A percentile compares a stretch with the other conserved stretches of the same genome.
These are phyloP conservation scores for Lodderomyces orthopsilosis DNA, from an alignment of 1,139 yeast species.

Conservation along the genomic window DNA sequence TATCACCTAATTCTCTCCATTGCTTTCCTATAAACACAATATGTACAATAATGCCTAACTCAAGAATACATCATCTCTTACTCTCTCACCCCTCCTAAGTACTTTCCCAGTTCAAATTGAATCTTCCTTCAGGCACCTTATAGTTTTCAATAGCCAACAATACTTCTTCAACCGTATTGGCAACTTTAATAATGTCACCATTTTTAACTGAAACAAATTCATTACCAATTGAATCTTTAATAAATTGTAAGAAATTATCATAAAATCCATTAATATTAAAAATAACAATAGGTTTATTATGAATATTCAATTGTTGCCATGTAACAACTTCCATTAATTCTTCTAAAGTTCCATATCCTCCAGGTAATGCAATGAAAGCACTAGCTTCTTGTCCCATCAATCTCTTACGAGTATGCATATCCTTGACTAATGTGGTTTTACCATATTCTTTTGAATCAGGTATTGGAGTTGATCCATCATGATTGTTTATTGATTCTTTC, in stretches of 20 bases:
- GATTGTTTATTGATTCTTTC: conserved; percentile 45
- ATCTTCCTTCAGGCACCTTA: conserved; percentile 70
- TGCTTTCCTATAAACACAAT: not conserved
- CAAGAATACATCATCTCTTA: too few species aligned
- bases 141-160: conserved; percentile 59
- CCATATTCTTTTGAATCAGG: conserved; percentile 66
- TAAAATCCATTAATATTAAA: conserved; percentile 80
- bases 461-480: conserved; percentile 62
- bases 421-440: conserved; percentile 74
- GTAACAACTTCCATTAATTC: conserved; percentile 89
- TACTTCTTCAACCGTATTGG: conserved; percentile 65
- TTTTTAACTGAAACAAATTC: conserved; percentile 72
- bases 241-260: conserved; percentile 63
- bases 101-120: conserved; percentile 66
- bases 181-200: conserved; percentile 68
- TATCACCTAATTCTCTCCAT: not conserved
- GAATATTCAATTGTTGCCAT: conserved; percentile 85
- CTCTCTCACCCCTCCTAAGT: conserved; percentile 24
- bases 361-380: conserved; percentile 88
- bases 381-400: conserved; percentile 86
- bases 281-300: conserved; percentile 73
- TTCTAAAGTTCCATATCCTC: conserved; percentile 89
- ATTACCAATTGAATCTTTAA: conserved; percentile 51
- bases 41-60: too few species aligned
- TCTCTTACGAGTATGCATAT: conserved; percentile 88